phyloP scores from a whole-genome alignment of 148 eudicot genomes.

The Silene conica region DNA sequence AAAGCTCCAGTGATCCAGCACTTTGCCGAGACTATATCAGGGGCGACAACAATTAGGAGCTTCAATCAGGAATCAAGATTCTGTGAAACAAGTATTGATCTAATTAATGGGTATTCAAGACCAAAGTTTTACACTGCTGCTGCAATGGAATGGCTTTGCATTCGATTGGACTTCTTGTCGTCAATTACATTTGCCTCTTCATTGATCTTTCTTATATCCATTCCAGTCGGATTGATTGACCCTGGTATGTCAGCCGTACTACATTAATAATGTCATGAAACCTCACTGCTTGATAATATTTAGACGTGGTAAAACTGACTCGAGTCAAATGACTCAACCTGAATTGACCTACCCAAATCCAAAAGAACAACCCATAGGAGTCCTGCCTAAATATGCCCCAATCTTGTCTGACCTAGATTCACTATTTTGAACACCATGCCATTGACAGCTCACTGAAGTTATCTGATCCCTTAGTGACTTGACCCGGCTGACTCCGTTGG shows the following conservation, averaged over 20 bases:
- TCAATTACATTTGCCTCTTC: conserved; percentile 42
- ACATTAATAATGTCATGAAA: too few species aligned
- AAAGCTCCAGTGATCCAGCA: conserved; percentile 62
- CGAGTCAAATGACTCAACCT: not conserved
- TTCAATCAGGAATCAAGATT: conserved; percentile 51
- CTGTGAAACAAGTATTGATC: conserved; percentile 27
- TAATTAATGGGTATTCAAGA: conserved; percentile 33
- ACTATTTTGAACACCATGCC: too few species aligned
- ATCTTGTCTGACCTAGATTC: too few species aligned
- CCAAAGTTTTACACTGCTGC: conserved; percentile 44
- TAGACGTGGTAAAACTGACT: not conserved
- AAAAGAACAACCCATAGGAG: too few species aligned
- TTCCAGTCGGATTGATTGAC: conserved; percentile 41
- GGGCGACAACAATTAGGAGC: conserved; percentile 52
- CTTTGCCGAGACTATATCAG: conserved; percentile 59
- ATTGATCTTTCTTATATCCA: conserved; percentile 46
- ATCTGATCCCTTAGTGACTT: too few species aligned
- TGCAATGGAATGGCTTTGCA: conserved; percentile 49
- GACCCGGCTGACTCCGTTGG: too few species aligned
- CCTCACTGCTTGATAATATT: too few species aligned
- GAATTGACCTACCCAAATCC: too few species aligned
- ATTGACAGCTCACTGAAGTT: too few species aligned
- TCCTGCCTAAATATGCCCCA: too few species aligned
- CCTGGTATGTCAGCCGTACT: conserved; percentile 32
- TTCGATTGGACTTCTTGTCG: conserved; percentile 53